Base-by-base conservation (phyloP, 805 yeast genomes). In the Debaryomyces maramus region DNA sequence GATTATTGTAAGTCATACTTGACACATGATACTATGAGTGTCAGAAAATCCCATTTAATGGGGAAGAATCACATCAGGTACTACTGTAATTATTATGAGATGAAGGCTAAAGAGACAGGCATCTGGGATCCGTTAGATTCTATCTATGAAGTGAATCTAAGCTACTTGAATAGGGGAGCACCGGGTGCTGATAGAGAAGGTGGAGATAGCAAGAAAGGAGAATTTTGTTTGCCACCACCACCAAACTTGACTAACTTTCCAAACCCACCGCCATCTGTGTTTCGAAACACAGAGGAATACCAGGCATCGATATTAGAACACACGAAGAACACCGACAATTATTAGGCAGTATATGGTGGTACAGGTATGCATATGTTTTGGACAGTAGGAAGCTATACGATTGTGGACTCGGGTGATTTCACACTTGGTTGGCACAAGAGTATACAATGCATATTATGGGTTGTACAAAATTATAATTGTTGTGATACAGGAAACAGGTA, bases 11-110 rank as follows among this genome's bases (percentile, higher is more conserved):
- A 80, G 55, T 79, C 88, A 14, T 83, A 84, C 52, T 66, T 89
- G 42, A 88, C 96, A 1, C 96, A 88, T 58, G 96, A 88, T 61
- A 84, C 93, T n/a, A 69, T 80, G 51, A 84, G 93, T 64, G 96
- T 88, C 39, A 65, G 96, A 16, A 83, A 84, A 53, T 81, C 88
- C 30, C 97, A 88, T 61, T 60, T 85, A 30, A 67, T 75, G 28
- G 97, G 97, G 7, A 79, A 77, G 51, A 83, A 85, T 59, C 97
- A 88, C 60, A 68, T 85, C 31, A 73, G 77, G 44, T 71, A 76
- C 39, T 85, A 84, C 36, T 80, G 88, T 43, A 85, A 83, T 41
- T 88, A 86, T 65, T 88, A 85, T 56, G 86, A 85, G 50, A 46
- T 46, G 26, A 65, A 64, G 48, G 72, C 72, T 20, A 60, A 60